These are phyloP conservation scores for Cyclotella distinguenda DNA, from an alignment of 108 stramenopile genomes.

Conservation along the genomic window DNA sequence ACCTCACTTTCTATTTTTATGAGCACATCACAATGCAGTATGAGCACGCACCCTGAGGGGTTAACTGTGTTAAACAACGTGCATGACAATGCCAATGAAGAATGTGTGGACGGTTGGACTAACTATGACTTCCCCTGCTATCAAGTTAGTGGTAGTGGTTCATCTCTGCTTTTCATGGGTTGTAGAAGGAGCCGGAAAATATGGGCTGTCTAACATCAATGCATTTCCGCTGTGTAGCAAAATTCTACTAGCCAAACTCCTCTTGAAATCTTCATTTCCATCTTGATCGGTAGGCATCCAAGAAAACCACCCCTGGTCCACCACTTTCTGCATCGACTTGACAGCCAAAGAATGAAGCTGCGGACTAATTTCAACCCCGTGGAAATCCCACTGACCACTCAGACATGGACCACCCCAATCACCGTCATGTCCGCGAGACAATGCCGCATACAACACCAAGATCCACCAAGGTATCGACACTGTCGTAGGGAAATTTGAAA, in stretches of 20 bases:
- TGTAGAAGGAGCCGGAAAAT: not conserved
- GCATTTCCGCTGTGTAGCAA: conserved; percentile 33
- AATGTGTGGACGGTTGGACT: too few species aligned
- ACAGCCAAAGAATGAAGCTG: conserved; percentile 58
- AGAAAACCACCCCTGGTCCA: conserved; percentile 26
- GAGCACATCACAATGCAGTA: too few species aligned
- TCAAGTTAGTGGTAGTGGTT: not conserved
- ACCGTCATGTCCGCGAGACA: conserved; percentile 40
- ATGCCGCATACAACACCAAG: conserved; percentile 57
- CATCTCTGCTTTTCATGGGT: not conserved
- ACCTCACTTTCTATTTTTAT: too few species aligned
- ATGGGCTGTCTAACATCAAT: conserved; percentile 25
- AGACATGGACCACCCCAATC: not conserved
- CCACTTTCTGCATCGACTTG: conserved; percentile 28
- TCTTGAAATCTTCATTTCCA: not conserved
- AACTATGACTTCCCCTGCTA: too few species aligned
- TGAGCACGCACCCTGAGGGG: too few species aligned
- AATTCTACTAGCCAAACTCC: not conserved
- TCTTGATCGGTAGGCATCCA: not conserved
- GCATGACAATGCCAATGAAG: too few species aligned
- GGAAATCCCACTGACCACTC: conserved; percentile 49
- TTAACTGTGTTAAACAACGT: too few species aligned
- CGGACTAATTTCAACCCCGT: conserved; percentile 69
- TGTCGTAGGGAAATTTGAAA: conserved; percentile 74
- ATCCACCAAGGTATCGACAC: conserved; percentile 68